Percentiles rank a stretch among this genome's conserved stretches.
Conservation (phyloP, 805 yeast species). For the Starmerella bombicola region DNA sequence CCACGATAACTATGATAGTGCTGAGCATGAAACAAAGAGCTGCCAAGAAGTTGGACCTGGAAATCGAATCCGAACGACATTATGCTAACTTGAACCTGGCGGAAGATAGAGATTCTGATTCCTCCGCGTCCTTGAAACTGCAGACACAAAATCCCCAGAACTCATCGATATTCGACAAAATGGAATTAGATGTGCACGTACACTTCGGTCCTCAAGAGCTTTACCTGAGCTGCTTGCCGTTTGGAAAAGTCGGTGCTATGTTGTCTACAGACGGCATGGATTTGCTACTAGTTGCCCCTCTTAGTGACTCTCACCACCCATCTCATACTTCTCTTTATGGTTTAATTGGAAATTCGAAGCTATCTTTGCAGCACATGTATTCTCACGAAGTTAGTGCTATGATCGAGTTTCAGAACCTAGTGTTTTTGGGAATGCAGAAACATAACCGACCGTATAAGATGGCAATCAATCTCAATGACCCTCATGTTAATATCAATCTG, state of each 20-base stretch:
- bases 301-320: slow-evolving; percentile 5
- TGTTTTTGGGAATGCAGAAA: slow-evolving; percentile 6
- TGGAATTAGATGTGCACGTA: slow-evolving; percentile 26
- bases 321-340: slow-evolving; percentile 36
- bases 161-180: not conserved
- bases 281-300: slow-evolving; percentile 36
- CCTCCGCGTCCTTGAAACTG: not conserved
- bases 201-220: slow-evolving; percentile 61
- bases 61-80: not conserved
- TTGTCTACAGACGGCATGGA: slow-evolving; percentile 61
- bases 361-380: slow-evolving; percentile 77
- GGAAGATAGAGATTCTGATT: not conserved
- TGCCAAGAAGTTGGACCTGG: not conserved
- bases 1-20: slow-evolving; percentile 19
- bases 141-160: not conserved
- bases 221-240: slow-evolving; percentile 80
- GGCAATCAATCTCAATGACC: slow-evolving; percentile 38
- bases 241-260: slow-evolving; percentile 81
- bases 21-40: slow-evolving; percentile 37
- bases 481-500: slow-evolving; percentile 51
- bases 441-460: slow-evolving; percentile 23
- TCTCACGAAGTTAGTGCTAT: slow-evolving; percentile 77
- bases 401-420: slow-evolving; percentile 6
- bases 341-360: slow-evolving; percentile 43
- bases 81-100: too few relatives aligned